These are phyloP conservation scores for Gossypium stocksii DNA, from an alignment of 345 rosid species.

Conservation along the genomic window DNA sequence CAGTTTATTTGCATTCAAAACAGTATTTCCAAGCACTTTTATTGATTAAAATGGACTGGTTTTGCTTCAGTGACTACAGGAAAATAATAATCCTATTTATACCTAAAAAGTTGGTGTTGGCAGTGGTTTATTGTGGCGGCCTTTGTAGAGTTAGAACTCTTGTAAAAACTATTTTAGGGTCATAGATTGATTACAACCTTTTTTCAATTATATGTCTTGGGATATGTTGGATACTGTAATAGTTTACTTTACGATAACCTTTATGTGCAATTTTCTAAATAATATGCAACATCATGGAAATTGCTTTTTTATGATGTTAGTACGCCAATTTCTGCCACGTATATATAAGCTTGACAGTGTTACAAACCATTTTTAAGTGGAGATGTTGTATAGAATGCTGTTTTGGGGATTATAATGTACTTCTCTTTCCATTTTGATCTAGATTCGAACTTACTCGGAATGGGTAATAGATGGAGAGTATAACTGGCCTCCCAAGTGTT, in stretches of 20 bases:
- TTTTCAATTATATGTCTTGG: neutral
- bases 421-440: constrained; percentile 15
- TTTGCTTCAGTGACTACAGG: neutral
- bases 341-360: constrained; percentile 2
- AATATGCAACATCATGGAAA: neutral
- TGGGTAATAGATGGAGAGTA: constrained; percentile 99
- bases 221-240: neutral
- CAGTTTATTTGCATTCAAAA: neutral
- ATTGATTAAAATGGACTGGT: neutral
- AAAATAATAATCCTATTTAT: neutral
- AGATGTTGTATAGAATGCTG: constrained; percentile 7
- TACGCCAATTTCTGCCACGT: constrained; percentile 8
- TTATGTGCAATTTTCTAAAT: neutral
- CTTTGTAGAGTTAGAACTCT: neutral
- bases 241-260: neutral
- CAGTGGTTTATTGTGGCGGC: too few relatives aligned
- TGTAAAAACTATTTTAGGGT: neutral
- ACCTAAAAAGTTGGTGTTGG: neutral
- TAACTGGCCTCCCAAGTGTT: constrained; percentile 52
- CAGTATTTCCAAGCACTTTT: neutral
- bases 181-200: constrained; percentile 2
- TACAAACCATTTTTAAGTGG: neutral
- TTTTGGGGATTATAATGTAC: constrained; percentile 3
- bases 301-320: neutral
- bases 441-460: constrained; percentile 96